phyloP scores from a whole-genome alignment of 768 basidiomycete genomes.

The Imleria badia region DNA sequence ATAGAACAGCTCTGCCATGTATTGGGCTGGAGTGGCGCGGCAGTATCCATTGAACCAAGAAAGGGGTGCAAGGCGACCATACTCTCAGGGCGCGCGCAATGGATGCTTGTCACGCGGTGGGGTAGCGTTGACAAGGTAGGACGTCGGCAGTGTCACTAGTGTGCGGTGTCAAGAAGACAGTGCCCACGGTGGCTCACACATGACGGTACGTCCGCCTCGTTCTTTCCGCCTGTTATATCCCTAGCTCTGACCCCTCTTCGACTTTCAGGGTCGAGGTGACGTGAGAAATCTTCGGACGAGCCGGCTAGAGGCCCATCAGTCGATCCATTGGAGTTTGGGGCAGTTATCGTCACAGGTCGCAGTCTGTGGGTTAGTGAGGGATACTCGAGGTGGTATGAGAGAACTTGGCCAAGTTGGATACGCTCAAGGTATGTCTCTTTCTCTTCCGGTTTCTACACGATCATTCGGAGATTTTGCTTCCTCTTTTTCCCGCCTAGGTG shows the following conservation, averaged over 20 bases:
- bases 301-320: background rate
- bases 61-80: slow-evolving; percentile 95
- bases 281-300: slow-evolving; percentile 1
- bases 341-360: slow-evolving; percentile 42
- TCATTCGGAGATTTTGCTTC: background rate
- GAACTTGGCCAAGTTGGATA: slow-evolving; percentile 23
- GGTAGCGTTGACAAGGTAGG: slow-evolving; percentile 51
- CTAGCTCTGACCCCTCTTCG: background rate
- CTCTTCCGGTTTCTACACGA: background rate
- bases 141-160: background rate
- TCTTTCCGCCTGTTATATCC: background rate
- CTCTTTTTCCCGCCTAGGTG: background rate
- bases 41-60: slow-evolving; percentile 81
- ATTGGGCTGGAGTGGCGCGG: slow-evolving; percentile 92
- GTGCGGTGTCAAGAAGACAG: background rate
- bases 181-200: background rate
- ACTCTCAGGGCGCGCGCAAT: slow-evolving; percentile 73
- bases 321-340: slow-evolving; percentile 50
- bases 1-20: slow-evolving; percentile 40
- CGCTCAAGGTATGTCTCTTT: slow-evolving; percentile 15
- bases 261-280: slow-evolving; percentile 5
- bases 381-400: slow-evolving; percentile 15
- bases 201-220: slow-evolving; percentile 22
- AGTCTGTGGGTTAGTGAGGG: slow-evolving; percentile 39
- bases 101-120: slow-evolving; percentile 67